Base-by-base conservation (phyloP, 805 yeast species). In the Saccharomycopsis sp. region DNA sequence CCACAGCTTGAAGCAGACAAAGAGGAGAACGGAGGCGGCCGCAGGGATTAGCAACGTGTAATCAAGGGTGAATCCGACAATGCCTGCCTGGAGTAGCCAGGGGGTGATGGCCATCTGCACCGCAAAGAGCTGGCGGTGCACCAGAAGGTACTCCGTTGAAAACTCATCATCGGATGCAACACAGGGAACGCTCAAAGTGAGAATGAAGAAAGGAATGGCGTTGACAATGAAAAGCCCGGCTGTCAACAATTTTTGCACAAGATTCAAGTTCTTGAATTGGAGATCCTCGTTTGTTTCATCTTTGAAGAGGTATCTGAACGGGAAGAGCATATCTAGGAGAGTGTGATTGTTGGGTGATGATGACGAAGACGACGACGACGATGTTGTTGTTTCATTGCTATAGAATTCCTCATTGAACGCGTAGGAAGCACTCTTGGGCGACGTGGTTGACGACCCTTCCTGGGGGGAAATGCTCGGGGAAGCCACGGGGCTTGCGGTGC, bases 131-230 rank as follows among this genome's bases (percentile, higher is more conserved):
- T 10, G 12, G 25, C 18, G 18, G 15, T 30, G 34, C 9, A 30
- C 34, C 10, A 30, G 13, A 17, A n/a, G 12, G n/a, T 25, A 25
- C 9, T 25, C n/a, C n/a, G 29, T 9, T 9, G 29, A 10, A n/a
- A 25, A 10, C 29, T 25, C 12, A 25, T 25, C n/a, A 9, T 25
- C 29, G 29, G 29, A 25, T 10, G 9, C 12, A 26, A 31, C 23
- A 26, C 43, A 13, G n/a, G 47, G 47, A 13, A 35, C 34, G 3
- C 43, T 39, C 4, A 36, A 17, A 17, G 30, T 26, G 12, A 43
- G 25, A 6, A 43, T 15, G 15, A 43, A 43, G 35, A 29, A 39
- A 5, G 47, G 47, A 23, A 43, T 30, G n/a, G 29, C 15, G 20
- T 37, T 42, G 12, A 33, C 13, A 15, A 34, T 12, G 4, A 42